These are phyloP conservation scores for Coleophoma cylindrospora DNA, from an alignment of 2,329 filamentous ascomycete genomes.

Conservation along the genomic window DNA sequence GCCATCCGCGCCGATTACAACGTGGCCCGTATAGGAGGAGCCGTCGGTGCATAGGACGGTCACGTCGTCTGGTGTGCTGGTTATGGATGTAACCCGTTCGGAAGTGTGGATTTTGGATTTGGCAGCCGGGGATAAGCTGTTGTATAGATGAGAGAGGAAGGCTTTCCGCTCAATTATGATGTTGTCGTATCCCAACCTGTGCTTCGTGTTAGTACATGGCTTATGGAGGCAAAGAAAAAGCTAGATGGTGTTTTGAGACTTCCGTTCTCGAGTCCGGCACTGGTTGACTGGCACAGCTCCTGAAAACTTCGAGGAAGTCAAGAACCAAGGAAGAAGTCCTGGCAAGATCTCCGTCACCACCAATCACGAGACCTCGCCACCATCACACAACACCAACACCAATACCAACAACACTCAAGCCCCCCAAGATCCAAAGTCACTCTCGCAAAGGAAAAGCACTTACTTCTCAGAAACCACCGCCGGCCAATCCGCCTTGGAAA, in stretches of 20 bases:
- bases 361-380: neutral
- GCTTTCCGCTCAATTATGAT: neutral
- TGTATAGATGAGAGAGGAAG: neutral
- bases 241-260: no score
- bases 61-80: constrained; percentile 1
- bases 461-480: neutral
- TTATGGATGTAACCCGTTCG: constrained; percentile 4
- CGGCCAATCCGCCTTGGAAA: neutral
- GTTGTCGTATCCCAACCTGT: neutral
- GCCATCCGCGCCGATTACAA: constrained; percentile 10
- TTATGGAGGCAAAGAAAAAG: no score
- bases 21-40: neutral
- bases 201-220: no score
- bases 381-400: neutral
- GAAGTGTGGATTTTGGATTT: constrained; percentile 3
- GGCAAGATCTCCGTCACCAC: neutral
- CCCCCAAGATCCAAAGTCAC: neutral
- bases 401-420: no score
- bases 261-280: no score
- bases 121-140: neutral
- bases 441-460: neutral
- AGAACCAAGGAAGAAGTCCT: neutral
- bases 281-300: no score
- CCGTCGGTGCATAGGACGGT: constrained; percentile 7
- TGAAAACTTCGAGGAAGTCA: no score